These are phyloP conservation scores for Dictyostelium capitatum DNA, from an alignment of 78 protist species.

Conservation along the genomic window DNA sequence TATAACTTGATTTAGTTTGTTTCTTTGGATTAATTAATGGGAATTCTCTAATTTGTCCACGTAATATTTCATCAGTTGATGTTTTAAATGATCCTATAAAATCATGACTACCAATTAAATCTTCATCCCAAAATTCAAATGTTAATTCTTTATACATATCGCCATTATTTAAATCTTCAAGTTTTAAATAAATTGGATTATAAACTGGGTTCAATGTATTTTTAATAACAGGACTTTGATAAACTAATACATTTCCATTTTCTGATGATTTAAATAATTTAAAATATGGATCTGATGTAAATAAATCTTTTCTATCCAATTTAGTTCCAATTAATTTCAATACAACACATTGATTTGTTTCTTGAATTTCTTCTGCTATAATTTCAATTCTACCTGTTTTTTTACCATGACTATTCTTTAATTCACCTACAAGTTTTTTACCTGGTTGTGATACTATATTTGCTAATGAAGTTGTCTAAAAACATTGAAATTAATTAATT, in stretches of 20 bases:
- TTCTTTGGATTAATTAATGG: constrained; percentile 71
- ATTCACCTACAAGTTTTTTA: constrained; percentile 4
- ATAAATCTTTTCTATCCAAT: constrained; percentile 24
- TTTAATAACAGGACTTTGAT: constrained; percentile 10
- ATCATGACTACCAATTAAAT: constrained; percentile 80
- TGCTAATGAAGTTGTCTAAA: constrained; percentile 5
- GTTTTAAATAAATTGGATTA: neutral
- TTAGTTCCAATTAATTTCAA: neutral
- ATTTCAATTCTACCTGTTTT: neutral
- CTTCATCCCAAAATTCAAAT: constrained; percentile 77
- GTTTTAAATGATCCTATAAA: constrained; percentile 73
- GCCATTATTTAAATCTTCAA: constrained; percentile 65
- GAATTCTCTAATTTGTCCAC: constrained; percentile 1
- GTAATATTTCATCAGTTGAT: constrained; percentile 23
- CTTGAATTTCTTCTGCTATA: neutral
- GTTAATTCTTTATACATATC: constrained; percentile 39
- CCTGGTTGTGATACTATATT: constrained; percentile 21
- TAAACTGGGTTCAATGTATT: constrained; percentile 75
- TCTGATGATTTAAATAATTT: neutral
- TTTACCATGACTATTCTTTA: constrained; percentile 1
- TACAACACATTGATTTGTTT: neutral
- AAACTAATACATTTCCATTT: constrained; percentile 31
- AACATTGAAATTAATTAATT: too few species aligned
- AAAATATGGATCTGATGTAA: constrained; percentile 76
- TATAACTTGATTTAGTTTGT: constrained; percentile 34